Evolutionary conservation across 2,329 filamentous ascomycete species (phyloP), one percentile per base, ranked within the genome.

Genomic region (Sclerotinia nivalis): DNA sequence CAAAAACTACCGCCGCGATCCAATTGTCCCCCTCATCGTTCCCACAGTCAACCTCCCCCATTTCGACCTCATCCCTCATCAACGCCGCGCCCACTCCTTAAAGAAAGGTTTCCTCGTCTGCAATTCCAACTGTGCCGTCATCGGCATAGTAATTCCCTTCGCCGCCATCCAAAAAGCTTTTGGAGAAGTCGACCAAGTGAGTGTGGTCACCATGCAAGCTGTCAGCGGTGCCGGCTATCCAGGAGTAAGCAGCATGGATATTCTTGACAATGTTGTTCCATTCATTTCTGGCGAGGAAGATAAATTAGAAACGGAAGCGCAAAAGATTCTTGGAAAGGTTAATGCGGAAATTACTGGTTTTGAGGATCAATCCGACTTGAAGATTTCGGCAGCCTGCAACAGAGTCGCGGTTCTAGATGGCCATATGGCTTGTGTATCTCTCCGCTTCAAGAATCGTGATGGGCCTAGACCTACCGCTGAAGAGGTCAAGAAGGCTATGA

Each of bases 111-210:
- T 98, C 83, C 83, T 98, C 50, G 93, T 97, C 71, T 98, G 95
- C 87, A 98, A 98, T 84, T 97, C 93, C 74, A 98, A 98, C 84
- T 99, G 96, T 83, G 95, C 95, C 69, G 95, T 97, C 78, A 97
- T 98, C 77, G 95, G 95, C 61, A 88, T 98, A 70, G 95, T 97
- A 72, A 96, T 97, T 73, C 96, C 96, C 34, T 95, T 97, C 78
- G 93, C 93, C 15, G 95, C 95, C 22, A 88, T 98, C 49, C 92
- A 97, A 80, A 88, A 90, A 66, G 89, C 88, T 76, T 97, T 98
- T 77, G 96, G 95, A 58, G 89, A 90, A 76, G 91, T 97, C 75
- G 91, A 92, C 72, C 80, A 82, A 75, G 88, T 89, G 75, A 88
- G 85, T 74, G 92, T 98, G 66, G 93, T 97, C 76, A 98, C 96